Evolutionary conservation across 2,329 filamentous ascomycete genomes (phyloP).

Genomic region (Daldinia eschscholtzii): DNA sequence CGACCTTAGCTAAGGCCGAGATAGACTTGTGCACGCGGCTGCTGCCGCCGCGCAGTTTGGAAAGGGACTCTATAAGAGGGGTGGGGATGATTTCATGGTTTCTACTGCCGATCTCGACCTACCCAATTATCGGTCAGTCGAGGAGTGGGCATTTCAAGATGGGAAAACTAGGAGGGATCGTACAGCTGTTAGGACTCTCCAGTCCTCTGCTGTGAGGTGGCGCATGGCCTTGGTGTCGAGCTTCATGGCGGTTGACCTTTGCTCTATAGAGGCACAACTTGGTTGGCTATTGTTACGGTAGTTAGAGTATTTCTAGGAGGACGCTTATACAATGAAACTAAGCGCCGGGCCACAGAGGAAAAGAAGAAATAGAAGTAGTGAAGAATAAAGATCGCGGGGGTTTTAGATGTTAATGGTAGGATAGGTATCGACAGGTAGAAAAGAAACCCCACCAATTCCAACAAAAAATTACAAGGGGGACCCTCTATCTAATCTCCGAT

Average conservation of each 20-base stretch:
- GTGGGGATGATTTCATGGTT: constrained; percentile 98
- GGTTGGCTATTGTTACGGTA: background rate
- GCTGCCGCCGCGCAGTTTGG: constrained; percentile 81
- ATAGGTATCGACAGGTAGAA: background rate
- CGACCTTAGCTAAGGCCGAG: constrained; percentile 89
- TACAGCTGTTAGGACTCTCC: constrained; percentile 93
- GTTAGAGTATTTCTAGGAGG: too few relatives aligned
- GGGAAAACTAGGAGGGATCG: constrained; percentile 52
- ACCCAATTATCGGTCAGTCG: constrained; percentile 48
- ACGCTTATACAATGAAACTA: background rate
- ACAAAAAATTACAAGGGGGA: constrained; percentile 19
- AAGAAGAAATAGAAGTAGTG: background rate
- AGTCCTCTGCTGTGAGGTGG: constrained; percentile 92
- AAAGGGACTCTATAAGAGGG: constrained; percentile 84
- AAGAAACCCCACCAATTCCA: constrained; percentile 37
- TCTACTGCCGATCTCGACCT: constrained; percentile 94
- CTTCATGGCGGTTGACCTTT: constrained; percentile 75
- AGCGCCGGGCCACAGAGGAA: background rate
- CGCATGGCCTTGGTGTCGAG: constrained; percentile 94
- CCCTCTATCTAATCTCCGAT: constrained; percentile 37
- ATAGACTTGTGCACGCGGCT: constrained; percentile 88
- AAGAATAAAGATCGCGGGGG: background rate
- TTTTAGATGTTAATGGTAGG: background rate
- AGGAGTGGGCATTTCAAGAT: constrained; percentile 43
- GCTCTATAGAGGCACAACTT: background rate